Base-by-base conservation (phyloP, 805 yeast genomes). In the Sugiyamaella valdiviana region DNA sequence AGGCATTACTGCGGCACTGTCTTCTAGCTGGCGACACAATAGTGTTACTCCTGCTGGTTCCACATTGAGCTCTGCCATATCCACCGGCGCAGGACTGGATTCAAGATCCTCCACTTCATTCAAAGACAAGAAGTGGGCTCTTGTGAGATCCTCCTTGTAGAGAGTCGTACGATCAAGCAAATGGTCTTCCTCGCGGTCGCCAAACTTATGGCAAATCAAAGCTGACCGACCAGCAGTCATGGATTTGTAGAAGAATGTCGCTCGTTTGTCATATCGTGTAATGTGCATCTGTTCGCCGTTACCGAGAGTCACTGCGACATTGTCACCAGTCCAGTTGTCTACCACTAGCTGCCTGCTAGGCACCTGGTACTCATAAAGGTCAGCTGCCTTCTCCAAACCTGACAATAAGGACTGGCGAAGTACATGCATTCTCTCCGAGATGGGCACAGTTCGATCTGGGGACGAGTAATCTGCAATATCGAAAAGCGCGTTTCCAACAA, bases 361-460 rank as follows among this genome's bases (percentile, higher is more conserved):
- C 14, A n/a, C 17, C 44, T 29, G 21, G 17, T 17, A 14, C 26
- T 5, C 22, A 21, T 15, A 26, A 20, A 7, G 10, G 6, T 9
- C 21, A 2, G 5, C 10, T 15, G n/a, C 12, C 44, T n/a, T 24
- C 36, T 24, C 44, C 48, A 23, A 24, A 16, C 43, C 43, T 17
- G 12, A 39, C 22, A 76, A 58, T 12, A 75, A 64, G 32, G 59
- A 45, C 36, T 60, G 59, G 44, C 76, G 70, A 56, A 87, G 77
- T 0, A 76, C 63, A 1, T 62, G 47, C 83, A 89, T 80, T 62
- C 96, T 70, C 36, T 72, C 63, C 0, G 60, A 56, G 32, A 86
- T 63, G 0, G 78, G 61, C 38, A 68, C 67, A 0, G 89, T 57
- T 48, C 40, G 49, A 36, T 0, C 14, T 3, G 54, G 39, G 9